phyloP scores from a whole-genome alignment of 495 filamentous ascomycete species.

The Neurospora sp. region DNA sequence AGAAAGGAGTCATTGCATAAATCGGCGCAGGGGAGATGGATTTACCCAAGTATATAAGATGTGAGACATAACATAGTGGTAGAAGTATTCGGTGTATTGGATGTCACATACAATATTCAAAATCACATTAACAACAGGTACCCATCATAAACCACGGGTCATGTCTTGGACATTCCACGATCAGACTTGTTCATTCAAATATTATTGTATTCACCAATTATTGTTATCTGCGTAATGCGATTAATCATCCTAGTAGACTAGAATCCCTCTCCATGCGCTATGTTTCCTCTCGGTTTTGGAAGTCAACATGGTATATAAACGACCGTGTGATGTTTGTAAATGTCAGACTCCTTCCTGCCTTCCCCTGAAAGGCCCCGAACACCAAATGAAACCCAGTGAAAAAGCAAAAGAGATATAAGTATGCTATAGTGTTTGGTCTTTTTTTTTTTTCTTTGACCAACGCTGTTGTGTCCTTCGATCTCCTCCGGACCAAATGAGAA shows the following conservation, averaged over 20 bases:
- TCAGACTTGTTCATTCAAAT: background rate
- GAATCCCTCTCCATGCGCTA: background rate
- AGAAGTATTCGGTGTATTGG: background rate
- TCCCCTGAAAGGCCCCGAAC: background rate
- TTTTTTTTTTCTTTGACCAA: background rate
- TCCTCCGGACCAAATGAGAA: background rate
- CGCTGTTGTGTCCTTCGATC: background rate
- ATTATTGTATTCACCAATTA: background rate
- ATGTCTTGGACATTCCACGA: background rate
- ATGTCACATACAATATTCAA: background rate
- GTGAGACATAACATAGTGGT: background rate
- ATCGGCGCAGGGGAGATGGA: slow-evolving; percentile 5
- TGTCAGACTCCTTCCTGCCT: background rate
- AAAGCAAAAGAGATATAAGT: background rate
- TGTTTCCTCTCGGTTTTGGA: background rate
- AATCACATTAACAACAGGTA: too few species aligned
- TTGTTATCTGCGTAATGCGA: background rate
- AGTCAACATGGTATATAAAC: background rate
- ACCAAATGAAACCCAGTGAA: background rate
- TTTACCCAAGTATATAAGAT: background rate
- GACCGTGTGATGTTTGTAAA: background rate
- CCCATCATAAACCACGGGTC: too few species aligned
- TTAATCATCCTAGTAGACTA: background rate
- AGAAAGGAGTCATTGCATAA: slow-evolving; percentile 13
- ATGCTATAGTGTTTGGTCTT: background rate